These are phyloP conservation scores for Solanum chacoense DNA, from an alignment of 305 asterid species.

Conservation along the genomic window DNA sequence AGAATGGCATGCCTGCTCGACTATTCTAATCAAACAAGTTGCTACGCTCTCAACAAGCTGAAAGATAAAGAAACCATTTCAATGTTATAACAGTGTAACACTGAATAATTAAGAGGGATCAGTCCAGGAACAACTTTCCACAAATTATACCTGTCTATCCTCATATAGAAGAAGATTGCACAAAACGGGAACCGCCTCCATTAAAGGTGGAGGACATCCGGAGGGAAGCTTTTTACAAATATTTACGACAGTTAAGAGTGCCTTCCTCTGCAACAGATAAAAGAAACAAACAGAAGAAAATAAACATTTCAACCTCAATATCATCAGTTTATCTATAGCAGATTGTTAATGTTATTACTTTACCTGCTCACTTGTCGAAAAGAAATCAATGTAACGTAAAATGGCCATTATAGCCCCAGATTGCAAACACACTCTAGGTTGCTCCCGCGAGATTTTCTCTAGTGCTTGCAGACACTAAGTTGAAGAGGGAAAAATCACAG, in stretches of 20 bases:
- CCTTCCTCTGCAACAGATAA: constrained; percentile 59
- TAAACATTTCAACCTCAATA: constrained; percentile 11
- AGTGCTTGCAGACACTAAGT: constrained; percentile 90
- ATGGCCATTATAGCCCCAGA: constrained; percentile 93
- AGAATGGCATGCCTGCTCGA: constrained; percentile 46
- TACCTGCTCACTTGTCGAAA: constrained; percentile 94
- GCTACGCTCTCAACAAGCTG: constrained; percentile 94
- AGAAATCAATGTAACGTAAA: constrained; percentile 77
- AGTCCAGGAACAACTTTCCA: neutral
- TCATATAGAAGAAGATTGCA: constrained; percentile 90
- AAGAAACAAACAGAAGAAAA: constrained; percentile 1
- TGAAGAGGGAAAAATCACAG: neutral
- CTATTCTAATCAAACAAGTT: constrained; percentile 78
- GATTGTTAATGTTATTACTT: neutral
- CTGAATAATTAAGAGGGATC: constrained; percentile 1
- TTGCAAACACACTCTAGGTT: constrained; percentile 89
- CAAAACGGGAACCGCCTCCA: constrained; percentile 92
- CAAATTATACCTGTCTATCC: constrained; percentile 64
- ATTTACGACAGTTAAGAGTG: constrained; percentile 81
- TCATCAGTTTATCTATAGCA: neutral
- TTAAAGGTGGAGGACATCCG: constrained; percentile 53
- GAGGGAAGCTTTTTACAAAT: constrained; percentile 76
- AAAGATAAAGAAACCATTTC: constrained; percentile 1
- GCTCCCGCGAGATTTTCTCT: constrained; percentile 78
- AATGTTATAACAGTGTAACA: neutral